phyloP scores from a whole-genome alignment of 176 grass and related monocot genomes.

The Dactylis glomerata region DNA sequence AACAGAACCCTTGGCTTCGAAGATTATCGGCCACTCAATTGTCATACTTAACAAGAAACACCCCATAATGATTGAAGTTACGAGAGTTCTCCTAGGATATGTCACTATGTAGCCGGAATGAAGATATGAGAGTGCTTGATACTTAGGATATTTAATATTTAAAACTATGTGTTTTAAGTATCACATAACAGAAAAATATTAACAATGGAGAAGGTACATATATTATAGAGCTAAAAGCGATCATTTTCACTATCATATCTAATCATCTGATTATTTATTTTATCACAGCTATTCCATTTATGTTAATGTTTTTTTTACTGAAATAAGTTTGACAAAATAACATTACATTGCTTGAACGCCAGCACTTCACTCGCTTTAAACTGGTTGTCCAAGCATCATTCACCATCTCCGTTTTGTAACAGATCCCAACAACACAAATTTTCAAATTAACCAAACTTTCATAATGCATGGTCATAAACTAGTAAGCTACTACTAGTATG shows the following conservation, averaged over 20 bases:
- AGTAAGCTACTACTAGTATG: neutral
- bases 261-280: neutral
- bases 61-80: neutral
- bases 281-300: neutral
- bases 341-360: neutral
- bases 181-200: neutral
- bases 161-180: neutral
- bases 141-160: neutral
- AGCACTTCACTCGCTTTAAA: constrained; percentile 29
- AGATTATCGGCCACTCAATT: neutral
- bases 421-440: constrained; percentile 37
- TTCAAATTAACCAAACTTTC: constrained; percentile 30
- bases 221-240: neutral
- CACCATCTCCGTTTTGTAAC: constrained; percentile 47
- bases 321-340: neutral
- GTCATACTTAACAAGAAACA: neutral
- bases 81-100: neutral
- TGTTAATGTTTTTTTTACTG: neutral
- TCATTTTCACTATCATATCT: neutral
- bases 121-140: neutral
- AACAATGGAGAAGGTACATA: neutral
- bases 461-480: neutral
- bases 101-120: neutral
- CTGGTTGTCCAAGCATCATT: constrained; percentile 33
- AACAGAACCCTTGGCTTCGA: neutral